Conservation (phyloP, 108 stramenopile species). For the Nitzschia inconspicua region DNA sequence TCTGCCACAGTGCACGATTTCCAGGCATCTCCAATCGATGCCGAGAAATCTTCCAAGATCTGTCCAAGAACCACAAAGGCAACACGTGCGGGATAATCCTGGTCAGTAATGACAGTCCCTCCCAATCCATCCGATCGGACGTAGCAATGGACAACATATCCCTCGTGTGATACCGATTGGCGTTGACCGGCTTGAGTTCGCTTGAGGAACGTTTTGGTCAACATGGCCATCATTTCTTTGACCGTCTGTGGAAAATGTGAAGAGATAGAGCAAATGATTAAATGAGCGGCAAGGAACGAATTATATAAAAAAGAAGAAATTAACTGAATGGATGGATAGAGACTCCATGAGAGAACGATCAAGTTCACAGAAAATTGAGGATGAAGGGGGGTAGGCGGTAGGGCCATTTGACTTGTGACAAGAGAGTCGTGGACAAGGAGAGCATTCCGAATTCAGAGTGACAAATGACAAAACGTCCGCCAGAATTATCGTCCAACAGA, state of each 20-base stretch:
- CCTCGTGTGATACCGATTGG: conserved; percentile 94
- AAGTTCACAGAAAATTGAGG: background rate
- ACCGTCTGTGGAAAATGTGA: conserved; percentile 51
- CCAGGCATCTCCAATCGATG: conserved; percentile 64
- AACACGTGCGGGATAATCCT: conserved; percentile 97
- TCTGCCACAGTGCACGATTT: conserved; percentile 58
- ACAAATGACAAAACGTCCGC: no score
- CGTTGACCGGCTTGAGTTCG: conserved; percentile 97
- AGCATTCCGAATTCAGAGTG: no score
- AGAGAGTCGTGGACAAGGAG: no score
- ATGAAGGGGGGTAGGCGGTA: background rate
- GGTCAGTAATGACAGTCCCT: conserved; percentile 91
- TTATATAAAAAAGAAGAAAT: background rate
- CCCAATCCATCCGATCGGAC: conserved; percentile 94
- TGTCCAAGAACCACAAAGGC: conserved; percentile 96
- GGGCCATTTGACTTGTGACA: no score
- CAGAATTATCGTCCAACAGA: no score
- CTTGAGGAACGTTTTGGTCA: conserved; percentile 97
- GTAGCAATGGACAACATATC: conserved; percentile 98
- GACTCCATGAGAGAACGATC: background rate
- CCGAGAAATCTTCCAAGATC: conserved; percentile 91
- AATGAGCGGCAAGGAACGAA: background rate
- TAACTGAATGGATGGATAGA: background rate
- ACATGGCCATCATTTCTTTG: conserved; percentile 97
- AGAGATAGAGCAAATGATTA: background rate